These are phyloP conservation scores for Elaeis oleifera DNA, from an alignment of 202 grass and related monocot species.

Conservation along the genomic window DNA sequence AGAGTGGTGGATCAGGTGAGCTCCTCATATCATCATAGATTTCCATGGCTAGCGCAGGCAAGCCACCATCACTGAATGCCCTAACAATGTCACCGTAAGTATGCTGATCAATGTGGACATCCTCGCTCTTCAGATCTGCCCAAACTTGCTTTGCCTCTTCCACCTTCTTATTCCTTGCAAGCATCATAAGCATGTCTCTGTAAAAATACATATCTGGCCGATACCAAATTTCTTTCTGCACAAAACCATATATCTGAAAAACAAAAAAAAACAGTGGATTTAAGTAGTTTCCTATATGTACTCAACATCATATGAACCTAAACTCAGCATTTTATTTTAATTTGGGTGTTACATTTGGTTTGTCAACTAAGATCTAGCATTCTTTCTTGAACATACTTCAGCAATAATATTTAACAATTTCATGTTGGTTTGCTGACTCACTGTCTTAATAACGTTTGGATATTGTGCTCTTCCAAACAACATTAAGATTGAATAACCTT, in stretches of 20 bases:
- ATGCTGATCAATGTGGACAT: slow-evolving; percentile 68
- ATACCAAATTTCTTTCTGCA: slow-evolving; percentile 84
- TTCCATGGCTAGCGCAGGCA: slow-evolving; percentile 64
- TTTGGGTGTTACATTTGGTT: no score
- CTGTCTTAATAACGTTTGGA: no score
- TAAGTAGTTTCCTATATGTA: no score
- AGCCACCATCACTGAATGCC: slow-evolving; percentile 44
- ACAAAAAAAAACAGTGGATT: no score
- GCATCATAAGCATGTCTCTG: slow-evolving; percentile 66
- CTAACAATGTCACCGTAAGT: slow-evolving; percentile 70
- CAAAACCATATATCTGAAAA: slow-evolving; percentile 57
- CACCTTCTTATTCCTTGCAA: slow-evolving; percentile 71
- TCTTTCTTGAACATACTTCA: no score
- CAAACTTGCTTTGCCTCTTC: slow-evolving; percentile 56
- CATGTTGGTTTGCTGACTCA: no score
- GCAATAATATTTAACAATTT: no score
- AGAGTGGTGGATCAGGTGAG: slow-evolving; percentile 56
- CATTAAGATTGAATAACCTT: no score
- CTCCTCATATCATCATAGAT: slow-evolving; percentile 73
- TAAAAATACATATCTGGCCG: slow-evolving; percentile 88
- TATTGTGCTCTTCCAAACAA: no score
- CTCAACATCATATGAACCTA: no score
- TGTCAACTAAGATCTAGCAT: no score
- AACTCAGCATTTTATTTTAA: no score
- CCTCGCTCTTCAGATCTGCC: slow-evolving; percentile 64